A percentile compares a stretch with the other conserved stretches of the same genome.
Conservation (phyloP, 257 asterid genomes). For the Linderniella brevidens region DNA sequence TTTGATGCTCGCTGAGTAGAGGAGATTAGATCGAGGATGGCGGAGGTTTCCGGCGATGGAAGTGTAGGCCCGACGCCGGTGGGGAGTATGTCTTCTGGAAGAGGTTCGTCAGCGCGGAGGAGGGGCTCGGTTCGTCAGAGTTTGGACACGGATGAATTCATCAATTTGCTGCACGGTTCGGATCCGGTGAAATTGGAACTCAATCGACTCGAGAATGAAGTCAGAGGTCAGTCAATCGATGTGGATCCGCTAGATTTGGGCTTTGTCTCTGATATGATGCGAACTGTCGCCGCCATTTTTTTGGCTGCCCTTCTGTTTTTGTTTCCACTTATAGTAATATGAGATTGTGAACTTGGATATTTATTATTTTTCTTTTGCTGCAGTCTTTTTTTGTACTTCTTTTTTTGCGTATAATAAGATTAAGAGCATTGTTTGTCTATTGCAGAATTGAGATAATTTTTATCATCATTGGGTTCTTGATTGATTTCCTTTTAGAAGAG, state of each 20-base stretch:
- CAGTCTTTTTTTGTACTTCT: too few relatives aligned
- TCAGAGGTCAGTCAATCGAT: constrained; percentile 71
- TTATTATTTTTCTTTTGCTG: too few relatives aligned
- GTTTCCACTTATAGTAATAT: too few relatives aligned
- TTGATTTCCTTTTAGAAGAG: too few relatives aligned
- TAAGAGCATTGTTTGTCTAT: too few relatives aligned
- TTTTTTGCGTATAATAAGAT: too few relatives aligned
- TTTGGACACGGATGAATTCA: constrained; percentile 80
- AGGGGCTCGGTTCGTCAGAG: constrained; percentile 78
- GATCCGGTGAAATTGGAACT: constrained; percentile 99
- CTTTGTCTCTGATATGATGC: constrained; percentile 14
- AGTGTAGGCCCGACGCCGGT: constrained; percentile 23
- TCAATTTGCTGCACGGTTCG: constrained; percentile 92
- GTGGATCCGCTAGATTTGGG: constrained; percentile 63
- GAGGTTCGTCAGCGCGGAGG: constrained; percentile 55
- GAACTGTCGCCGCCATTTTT: constrained; percentile 14
- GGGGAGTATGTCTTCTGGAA: constrained; percentile 60
- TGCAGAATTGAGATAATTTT: too few relatives aligned
- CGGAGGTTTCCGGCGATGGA: constrained; percentile 74
- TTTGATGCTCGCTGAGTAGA: constrained; percentile 30
- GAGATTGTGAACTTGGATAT: background rate
- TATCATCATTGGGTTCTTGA: too few relatives aligned
- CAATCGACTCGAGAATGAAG: constrained; percentile 94
- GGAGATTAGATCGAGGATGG: constrained; percentile 62
- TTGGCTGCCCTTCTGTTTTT: constrained; percentile 8